Conservation (phyloP, 768 basidiomycete species). For the Pholiota molesta region DNA sequence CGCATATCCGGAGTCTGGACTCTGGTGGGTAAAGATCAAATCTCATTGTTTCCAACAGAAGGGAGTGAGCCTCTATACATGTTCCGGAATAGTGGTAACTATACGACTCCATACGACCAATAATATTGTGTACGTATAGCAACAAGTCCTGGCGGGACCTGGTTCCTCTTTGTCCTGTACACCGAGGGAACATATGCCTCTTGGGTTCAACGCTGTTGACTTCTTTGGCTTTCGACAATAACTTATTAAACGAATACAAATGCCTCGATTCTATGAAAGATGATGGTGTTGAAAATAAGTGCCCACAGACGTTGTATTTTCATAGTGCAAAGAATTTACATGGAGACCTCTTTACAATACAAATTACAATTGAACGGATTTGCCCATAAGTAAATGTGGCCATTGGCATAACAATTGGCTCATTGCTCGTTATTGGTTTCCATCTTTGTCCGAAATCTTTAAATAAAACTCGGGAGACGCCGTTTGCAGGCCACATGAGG, state of each 20-base stretch:
- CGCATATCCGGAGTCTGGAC: neutral
- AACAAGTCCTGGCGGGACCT: neutral
- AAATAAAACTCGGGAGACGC: neutral
- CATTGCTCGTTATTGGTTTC: neutral
- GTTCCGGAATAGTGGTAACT: constrained; percentile 25
- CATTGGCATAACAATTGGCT: neutral
- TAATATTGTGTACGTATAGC: neutral
- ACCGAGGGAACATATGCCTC: no score
- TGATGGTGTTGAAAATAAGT: no score
- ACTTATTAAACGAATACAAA: no score
- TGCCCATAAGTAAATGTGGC: neutral
- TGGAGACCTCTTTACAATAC: neutral
- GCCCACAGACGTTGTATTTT: no score
- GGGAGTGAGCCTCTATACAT: constrained; percentile 14
- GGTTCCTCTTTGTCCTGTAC: no score
- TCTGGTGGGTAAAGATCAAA: neutral
- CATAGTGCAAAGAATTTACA: no score
- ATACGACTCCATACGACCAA: constrained; percentile 21
- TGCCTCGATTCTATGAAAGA: no score
- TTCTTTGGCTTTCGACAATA: no score
- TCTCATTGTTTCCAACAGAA: constrained; percentile 12
- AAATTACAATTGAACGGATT: neutral
- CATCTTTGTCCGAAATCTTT: neutral
- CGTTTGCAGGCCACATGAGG: neutral
- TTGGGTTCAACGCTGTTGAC: no score